Conservation (phyloP, 2,329 filamentous ascomycete genomes). For the Alternaria triticimaculans region DNA sequence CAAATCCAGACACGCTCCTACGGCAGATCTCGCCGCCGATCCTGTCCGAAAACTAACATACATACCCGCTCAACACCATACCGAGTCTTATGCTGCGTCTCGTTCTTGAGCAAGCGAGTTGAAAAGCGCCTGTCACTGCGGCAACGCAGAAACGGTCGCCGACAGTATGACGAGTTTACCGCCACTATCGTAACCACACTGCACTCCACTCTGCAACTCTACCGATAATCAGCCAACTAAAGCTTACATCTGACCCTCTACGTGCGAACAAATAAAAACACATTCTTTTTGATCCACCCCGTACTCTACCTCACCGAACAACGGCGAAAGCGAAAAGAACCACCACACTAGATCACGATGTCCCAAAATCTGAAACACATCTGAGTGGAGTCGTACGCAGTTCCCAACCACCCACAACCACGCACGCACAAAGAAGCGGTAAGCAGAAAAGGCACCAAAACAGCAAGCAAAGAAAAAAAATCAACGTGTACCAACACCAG, state of each 20-base stretch:
- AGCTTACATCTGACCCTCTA: not conserved
- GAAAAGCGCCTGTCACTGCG: constrained; percentile 11
- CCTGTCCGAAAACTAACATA: constrained; percentile 18
- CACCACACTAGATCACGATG: not conserved
- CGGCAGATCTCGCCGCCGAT: constrained; percentile 34
- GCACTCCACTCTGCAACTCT: not conserved
- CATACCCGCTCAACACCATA: constrained; percentile 8
- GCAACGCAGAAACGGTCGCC: constrained; percentile 5
- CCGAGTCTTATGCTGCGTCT: constrained; percentile 3
- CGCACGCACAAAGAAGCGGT: constrained; percentile 1
- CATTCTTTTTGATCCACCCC: not conserved
- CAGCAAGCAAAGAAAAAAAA: not conserved
- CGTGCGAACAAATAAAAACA: not conserved
- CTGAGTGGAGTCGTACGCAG: not conserved
- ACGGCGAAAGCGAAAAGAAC: not conserved
- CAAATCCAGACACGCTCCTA: constrained; percentile 33
- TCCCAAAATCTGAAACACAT: not conserved
- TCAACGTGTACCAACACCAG: constrained; percentile 3
- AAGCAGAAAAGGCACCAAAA: not conserved
- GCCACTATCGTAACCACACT: constrained; percentile 2
- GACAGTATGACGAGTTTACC: constrained; percentile 7
- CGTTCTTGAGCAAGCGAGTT: constrained; percentile 1
- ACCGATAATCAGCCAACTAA: not conserved
- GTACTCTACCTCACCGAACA: not conserved
- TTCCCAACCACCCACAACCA: not conserved